Base-by-base conservation (phyloP, 2,329 filamentous ascomycete genomes). In the Trichoderma atrobrunneum region DNA sequence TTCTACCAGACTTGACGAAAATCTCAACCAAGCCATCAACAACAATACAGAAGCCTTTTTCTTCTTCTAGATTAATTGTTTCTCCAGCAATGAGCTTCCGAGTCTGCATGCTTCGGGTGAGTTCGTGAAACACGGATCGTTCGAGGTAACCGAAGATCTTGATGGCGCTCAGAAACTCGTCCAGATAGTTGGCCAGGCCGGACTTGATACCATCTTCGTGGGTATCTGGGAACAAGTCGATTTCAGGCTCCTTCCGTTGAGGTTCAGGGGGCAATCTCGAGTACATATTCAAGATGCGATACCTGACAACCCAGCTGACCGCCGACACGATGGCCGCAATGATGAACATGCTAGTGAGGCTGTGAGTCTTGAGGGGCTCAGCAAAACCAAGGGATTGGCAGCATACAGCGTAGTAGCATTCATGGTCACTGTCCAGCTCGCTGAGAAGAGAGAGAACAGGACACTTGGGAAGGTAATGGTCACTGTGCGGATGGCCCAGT, bases 111-210 rank as follows among this genome's bases (percentile, higher is more conserved):
- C 95, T 98, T 73, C 96, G 88, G 0, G 96, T 99, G 77, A 99
- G 88, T 82, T 99, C 96, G 79, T 99, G 97, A 78, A 99, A 99
- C 56, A 99, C 96, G 0, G 96, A 94, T 30, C 96, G 90, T 80
- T 99, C 96, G 57, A 99, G 85, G 79, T 98, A 99, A 10, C 96
- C 96, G 82, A 99, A 99, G 72, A 99, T 96, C 82, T 98, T 99
- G 84, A 99, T 99, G 34, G 97, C 96, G 79, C 95, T 98, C 26
- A 99, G 85, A 77, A 99, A 99, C 81, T 99, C 97, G 82, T 99
- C 96, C 30, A 99, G 87, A 77, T 99, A 99, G 80, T 95, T 99
- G n/a, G 94, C 91, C 59, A 99, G 85, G 0, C 95, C 96, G 0
- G 94, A 91, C 81, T 99, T 99, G 34, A 90, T 91, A 74, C 95